These are phyloP conservation scores for Sordaria brevicollis DNA, from an alignment of 495 filamentous ascomycete species.

Conservation along the genomic window DNA sequence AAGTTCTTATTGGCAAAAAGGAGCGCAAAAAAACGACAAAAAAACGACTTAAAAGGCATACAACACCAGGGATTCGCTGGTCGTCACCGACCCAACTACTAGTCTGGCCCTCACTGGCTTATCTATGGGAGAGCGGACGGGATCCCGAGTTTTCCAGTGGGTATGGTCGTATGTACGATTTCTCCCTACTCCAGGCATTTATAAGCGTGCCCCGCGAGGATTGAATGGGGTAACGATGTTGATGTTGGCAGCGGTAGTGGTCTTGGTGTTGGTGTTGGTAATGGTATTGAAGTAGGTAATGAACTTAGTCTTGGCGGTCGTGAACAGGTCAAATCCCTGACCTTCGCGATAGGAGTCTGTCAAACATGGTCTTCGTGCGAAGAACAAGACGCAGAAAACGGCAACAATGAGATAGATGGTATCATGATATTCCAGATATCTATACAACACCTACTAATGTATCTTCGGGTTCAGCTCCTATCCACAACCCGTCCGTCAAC, in stretches of 20 bases:
- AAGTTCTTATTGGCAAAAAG: no score
- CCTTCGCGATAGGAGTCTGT: no score
- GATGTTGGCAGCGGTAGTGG: no score
- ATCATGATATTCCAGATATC: neutral
- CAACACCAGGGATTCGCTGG: constrained; percentile 30
- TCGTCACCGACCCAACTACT: constrained; percentile 31
- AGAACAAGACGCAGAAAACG: no score
- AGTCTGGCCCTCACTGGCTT: constrained; percentile 7
- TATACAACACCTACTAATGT: neutral
- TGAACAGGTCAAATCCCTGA: no score
- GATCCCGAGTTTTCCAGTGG: constrained; percentile 32
- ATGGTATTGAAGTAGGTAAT: no score
- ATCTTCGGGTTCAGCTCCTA: neutral
- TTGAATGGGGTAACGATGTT: no score
- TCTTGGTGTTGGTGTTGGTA: neutral
- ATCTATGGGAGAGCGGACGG: constrained; percentile 42
- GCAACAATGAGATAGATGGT: neutral
- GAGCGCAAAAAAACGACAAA: neutral
- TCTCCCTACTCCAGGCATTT: no score
- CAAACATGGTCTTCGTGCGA: no score
- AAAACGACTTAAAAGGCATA: constrained; percentile 27
- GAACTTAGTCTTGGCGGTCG: no score
- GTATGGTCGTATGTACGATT: neutral
- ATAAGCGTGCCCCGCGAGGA: no score
- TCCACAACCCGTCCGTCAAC: neutral